A percentile compares a stretch with the other conserved stretches of the same genome.
These are phyloP conservation scores for Aspergillus flavus DNA, from an alignment of 2,329 filamentous ascomycete species.

Conservation along the genomic window DNA sequence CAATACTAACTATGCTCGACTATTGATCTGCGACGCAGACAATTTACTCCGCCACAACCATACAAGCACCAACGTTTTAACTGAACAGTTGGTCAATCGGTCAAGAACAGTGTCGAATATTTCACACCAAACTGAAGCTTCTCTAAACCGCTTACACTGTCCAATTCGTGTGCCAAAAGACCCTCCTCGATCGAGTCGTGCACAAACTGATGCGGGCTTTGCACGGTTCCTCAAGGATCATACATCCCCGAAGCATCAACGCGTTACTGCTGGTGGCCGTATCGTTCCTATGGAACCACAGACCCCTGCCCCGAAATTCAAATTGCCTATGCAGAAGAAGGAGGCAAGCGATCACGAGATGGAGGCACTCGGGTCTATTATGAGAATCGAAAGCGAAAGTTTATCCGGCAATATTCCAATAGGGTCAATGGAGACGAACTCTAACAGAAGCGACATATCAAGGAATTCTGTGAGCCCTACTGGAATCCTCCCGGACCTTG, in stretches of 20 bases:
- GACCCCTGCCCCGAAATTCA: slow-evolving; percentile 39
- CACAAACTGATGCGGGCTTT: slow-evolving; percentile 47
- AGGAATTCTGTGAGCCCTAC: background rate
- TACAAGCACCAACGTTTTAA: slow-evolving; percentile 23
- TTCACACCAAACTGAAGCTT: slow-evolving; percentile 24
- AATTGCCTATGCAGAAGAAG: slow-evolving; percentile 26
- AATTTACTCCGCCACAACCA: slow-evolving; percentile 27
- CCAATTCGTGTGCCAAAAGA: slow-evolving; percentile 35
- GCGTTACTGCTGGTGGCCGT: slow-evolving; percentile 52
- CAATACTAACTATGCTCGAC: background rate
- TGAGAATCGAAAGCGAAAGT: background rate
- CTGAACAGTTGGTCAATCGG: slow-evolving; percentile 30
- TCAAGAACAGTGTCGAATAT: slow-evolving; percentile 25
- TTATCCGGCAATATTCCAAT: background rate
- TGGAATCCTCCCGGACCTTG: background rate
- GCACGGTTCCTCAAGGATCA: slow-evolving; percentile 50
- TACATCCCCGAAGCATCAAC: slow-evolving; percentile 51
- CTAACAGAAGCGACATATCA: background rate
- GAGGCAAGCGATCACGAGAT: slow-evolving; percentile 8
- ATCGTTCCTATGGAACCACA: slow-evolving; percentile 50
- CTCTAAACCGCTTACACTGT: slow-evolving; percentile 19
- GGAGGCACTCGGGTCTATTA: background rate
- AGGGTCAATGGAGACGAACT: background rate
- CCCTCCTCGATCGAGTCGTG: slow-evolving; percentile 34
- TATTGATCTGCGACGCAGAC: slow-evolving; percentile 18